Conservation (phyloP, 805 yeast genomes). For the Candida ficus region DNA sequence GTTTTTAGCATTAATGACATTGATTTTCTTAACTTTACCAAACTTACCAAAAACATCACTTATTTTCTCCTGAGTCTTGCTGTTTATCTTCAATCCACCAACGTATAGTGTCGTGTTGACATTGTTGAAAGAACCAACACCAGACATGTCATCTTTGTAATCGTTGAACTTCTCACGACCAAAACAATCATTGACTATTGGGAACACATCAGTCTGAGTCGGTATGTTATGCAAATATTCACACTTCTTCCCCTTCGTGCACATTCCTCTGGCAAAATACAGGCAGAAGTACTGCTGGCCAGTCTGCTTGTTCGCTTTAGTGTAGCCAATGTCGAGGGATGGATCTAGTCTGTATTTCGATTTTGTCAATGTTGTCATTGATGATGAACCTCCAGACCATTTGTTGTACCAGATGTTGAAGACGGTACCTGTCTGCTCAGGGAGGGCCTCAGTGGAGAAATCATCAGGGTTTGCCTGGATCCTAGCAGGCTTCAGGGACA, state of each 20-base stretch:
- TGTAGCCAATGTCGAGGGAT: too few relatives aligned
- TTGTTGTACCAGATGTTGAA: conserved; percentile 86
- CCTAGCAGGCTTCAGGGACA: conserved; percentile 48
- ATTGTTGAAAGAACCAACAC: conserved; percentile 74
- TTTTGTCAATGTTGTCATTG: conserved; percentile 30
- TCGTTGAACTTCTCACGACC: conserved; percentile 83
- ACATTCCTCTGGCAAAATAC: conserved; percentile 85
- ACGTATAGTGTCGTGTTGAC: conserved; percentile 74
- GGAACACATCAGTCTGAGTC: conserved; percentile 45
- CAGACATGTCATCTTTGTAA: conserved; percentile 90
- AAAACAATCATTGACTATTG: conserved; percentile 78
- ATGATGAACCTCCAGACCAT: conserved; percentile 61
- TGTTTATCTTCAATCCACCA: conserved; percentile 44
- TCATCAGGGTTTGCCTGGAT: conserved; percentile 64
- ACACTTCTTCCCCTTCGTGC: conserved; percentile 74
- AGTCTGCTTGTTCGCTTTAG: conserved; percentile 51
- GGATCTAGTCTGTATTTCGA: conserved; percentile 67
- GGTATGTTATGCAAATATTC: conserved; percentile 79
- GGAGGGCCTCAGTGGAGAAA: conserved; percentile 51
- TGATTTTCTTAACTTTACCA: conserved; percentile 68
- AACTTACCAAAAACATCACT: conserved; percentile 59
- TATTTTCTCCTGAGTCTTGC: conserved; percentile 33
- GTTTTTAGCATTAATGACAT: conserved; percentile 54
- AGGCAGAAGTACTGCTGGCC: conserved; percentile 56
- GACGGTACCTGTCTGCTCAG: conserved; percentile 74